Base-by-base conservation (phyloP, 352 stramenopile species). In the Phytophthora palmivora region DNA sequence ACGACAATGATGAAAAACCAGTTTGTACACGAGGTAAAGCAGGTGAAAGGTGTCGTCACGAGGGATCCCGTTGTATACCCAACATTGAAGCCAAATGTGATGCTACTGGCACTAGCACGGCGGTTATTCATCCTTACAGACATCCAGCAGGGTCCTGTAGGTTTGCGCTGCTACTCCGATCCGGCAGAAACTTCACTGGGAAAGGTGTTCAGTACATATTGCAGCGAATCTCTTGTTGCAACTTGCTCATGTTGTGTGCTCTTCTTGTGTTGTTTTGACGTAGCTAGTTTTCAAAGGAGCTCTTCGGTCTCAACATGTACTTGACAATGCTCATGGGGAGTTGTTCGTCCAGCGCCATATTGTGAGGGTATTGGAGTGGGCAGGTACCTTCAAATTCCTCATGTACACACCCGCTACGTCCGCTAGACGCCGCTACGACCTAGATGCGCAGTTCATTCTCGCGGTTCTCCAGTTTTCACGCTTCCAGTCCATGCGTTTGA, bases 221-320 rank as follows among this genome's bases (percentile, higher is more conserved):
- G 3, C 26, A 52, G 19, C 22, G 14, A 36, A 4, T 15, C 8
- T 16, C 11, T 4, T 14, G 30, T 43, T 5, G 1, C 7, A 33
- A 36, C 9, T 30, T 11, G 26, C 41, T 53, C n/a, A 56, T 15
- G 7, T 28, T 43, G 15, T 56, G 16, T 52, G 42, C 9, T 19
- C 3, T 6, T 22, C 47, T 34, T 8, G 26, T 47, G 2, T 45
- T 51, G 32, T 12, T 36, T 14, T 41, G 12, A 1, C 56, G 0
- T n/a, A 85, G 76, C 39, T 82, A 15, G 18, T 85, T 41, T 84
- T 84, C 39, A 69, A 63, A 30, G 76, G 76, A 16, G 63, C 41
- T 1, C 46, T 82, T 30, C 42, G 53, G 26, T 56, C 38, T 8
- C 19, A 42, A 18, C 22, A 6, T 12, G 24, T 36, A n/a, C 33